phyloP scores from a whole-genome alignment of 1,284 basidiomycete genomes.

The Pterulicium gracile region DNA sequence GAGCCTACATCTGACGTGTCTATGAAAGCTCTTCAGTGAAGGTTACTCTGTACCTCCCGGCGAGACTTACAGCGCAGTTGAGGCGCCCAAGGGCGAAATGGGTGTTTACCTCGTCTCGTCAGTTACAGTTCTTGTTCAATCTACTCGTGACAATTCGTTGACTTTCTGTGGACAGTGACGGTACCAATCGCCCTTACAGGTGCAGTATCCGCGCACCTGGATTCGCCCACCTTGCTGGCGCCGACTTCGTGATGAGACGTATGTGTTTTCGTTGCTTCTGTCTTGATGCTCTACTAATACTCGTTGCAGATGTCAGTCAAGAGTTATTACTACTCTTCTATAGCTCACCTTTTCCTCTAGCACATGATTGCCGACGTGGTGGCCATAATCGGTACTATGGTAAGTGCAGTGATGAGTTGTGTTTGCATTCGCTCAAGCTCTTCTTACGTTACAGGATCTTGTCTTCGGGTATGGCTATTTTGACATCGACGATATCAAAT shows the following conservation, averaged over 20 bases:
- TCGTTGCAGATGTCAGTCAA: too few species aligned
- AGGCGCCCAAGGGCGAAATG: constrained; percentile 99
- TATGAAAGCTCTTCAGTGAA: constrained; percentile 77
- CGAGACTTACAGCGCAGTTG: constrained; percentile 96
- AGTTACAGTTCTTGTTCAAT: constrained; percentile 16
- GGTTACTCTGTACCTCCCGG: constrained; percentile 97
- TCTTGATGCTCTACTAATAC: constrained; percentile 14
- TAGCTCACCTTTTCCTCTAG: constrained; percentile 26
- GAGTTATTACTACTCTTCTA: too few species aligned
- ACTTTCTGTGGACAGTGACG: constrained; percentile 60
- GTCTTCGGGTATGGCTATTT: constrained; percentile 60
- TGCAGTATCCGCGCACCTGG: constrained; percentile 93
- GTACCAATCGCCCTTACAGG: constrained; percentile 85
- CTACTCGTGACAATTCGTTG: constrained; percentile 4
- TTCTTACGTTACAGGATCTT: constrained; percentile 35
- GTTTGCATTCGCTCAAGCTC: constrained; percentile 13
- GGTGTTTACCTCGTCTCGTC: constrained; percentile 90
- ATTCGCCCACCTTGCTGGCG: constrained; percentile 85
- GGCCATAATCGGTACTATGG: constrained; percentile 92
- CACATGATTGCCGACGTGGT: constrained; percentile 89
- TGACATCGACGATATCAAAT: constrained; percentile 1
- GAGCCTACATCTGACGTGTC: constrained; percentile 3
- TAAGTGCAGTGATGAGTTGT: constrained; percentile 21
- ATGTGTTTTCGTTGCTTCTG: constrained; percentile 19
- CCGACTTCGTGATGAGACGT: constrained; percentile 94